Evolutionary conservation across 192 early-diverging fungal species (phyloP).

Genomic region (Kappamyces sp.): DNA sequence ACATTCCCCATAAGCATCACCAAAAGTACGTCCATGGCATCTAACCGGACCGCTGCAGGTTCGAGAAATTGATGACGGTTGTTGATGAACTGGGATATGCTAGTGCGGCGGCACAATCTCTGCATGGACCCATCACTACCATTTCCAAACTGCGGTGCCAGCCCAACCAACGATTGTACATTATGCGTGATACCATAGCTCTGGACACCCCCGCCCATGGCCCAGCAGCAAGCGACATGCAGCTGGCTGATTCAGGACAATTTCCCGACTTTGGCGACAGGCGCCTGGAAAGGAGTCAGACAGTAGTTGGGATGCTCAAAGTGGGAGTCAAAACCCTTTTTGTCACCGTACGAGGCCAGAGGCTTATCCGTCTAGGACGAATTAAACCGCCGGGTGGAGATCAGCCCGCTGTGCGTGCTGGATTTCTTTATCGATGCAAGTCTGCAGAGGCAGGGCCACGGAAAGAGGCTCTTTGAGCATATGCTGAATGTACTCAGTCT

Average conservation of each 20-base stretch:
- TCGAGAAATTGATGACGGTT: constrained; percentile 13
- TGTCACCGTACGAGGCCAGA: constrained; percentile 21
- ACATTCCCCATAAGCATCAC: constrained; percentile 4
- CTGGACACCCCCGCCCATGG: too few relatives aligned
- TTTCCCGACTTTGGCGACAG: too few relatives aligned
- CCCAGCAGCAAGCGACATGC: too few relatives aligned
- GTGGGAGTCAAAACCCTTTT: constrained; percentile 42
- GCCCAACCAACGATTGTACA: constrained; percentile 35
- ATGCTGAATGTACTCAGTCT: constrained; percentile 36
- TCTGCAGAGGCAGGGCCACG: constrained; percentile 36
- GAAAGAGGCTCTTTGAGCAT: constrained; percentile 40
- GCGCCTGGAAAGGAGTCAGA: too few relatives aligned
- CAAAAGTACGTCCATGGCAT: constrained; percentile 1
- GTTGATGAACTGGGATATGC: constrained; percentile 13
- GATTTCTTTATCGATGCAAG: constrained; percentile 46
- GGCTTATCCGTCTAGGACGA: constrained; percentile 24
- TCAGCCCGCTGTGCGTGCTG: constrained; percentile 41
- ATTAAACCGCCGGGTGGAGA: constrained; percentile 26
- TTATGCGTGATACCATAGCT: constrained; percentile 19
- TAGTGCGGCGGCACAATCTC: constrained; percentile 33
- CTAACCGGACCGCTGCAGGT: not conserved
- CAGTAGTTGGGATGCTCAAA: constrained; percentile 40
- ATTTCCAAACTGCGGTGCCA: constrained; percentile 26
- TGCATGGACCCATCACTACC: constrained; percentile 36
- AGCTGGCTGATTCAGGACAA: too few relatives aligned